Evolutionary conservation across 768 basidiomycete genomes (phyloP), one percentile per base, ranked within the genome.

Genomic region (Suillus ampliporus): DNA sequence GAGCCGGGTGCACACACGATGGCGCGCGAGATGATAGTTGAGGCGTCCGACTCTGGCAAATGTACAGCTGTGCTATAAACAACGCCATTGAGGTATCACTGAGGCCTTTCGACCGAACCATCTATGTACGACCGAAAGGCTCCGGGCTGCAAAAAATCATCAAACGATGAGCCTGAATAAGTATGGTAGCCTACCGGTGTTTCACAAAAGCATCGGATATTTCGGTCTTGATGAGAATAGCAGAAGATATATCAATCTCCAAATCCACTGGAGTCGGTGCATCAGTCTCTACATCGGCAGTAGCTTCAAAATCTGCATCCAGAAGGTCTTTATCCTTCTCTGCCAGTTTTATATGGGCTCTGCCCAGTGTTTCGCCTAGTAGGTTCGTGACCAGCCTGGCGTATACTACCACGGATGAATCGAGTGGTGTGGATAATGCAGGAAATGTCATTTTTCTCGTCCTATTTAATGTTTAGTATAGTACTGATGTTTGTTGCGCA

Each of bases 161-260:
- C 48, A 19, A 50, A 9, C n/a, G n/a, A 31, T 3, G 4, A 31
- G 31, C 31, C 31, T 31, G 31, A 31, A 31, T 31, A 31, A 6
- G 31, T 31, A 31, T 31, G n/a, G n/a, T n/a, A 31, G 4, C 28
- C 50, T 31, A 31, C 19, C 2, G 31, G 28, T 5, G 28, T n/a
- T 19, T 50, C 17, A 28, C 17, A 31, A 31, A 31, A 31, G 31
- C 31, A 31, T 31, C 31, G 47, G 26, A 48, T 26, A 4, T 48
- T 10, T 28, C 10, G 44, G 66, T 60, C 23, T 80, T 80, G 53
- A 81, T 86, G 0, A 87, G 84, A 0, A 77, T 77, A 1, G 71
- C 80, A 13, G 85, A 72, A 46, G 67, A 75, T 37, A 70, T 64
- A 34, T 79, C 78, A 34, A 80, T 67, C 28, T 80, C 79, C 19